Percentiles rank a stretch among this genome's conserved stretches.
phyloP scores from a whole-genome alignment of 2,329 filamentous ascomycete species.

The Oidium heveae region DNA sequence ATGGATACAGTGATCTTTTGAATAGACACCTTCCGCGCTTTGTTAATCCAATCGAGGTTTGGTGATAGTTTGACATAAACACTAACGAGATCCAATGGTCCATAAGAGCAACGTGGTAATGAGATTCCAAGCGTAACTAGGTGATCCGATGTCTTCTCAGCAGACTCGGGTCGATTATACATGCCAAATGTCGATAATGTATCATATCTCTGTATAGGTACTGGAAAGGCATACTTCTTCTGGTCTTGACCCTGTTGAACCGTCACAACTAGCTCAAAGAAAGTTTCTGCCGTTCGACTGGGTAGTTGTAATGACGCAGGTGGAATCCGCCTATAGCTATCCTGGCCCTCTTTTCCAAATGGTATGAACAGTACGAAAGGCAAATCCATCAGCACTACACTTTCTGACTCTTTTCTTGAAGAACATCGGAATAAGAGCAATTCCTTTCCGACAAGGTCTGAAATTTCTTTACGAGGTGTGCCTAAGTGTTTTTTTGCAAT shows the following conservation, averaged over 20 bases:
- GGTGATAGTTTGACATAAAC: conserved; percentile 88
- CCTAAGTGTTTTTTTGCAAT: conserved; percentile 78
- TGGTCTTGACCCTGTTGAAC: conserved; percentile 81
- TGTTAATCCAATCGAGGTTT: conserved; percentile 74
- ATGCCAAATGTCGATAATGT: conserved; percentile 96
- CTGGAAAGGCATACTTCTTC: conserved; percentile 74
- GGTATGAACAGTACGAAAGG: conserved; percentile 96
- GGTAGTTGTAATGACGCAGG: conserved; percentile 78
- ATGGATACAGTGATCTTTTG: conserved; percentile 83
- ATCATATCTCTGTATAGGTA: conserved; percentile 81
- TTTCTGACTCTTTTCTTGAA: conserved; percentile 62
- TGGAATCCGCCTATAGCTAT: conserved; percentile 70
- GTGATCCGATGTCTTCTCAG: conserved; percentile 67
- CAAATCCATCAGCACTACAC: conserved; percentile 82
- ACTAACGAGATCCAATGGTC: conserved; percentile 78
- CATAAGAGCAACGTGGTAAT: conserved; percentile 86
- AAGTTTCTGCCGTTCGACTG: conserved; percentile 87
- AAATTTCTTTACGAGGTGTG: conserved; percentile 70
- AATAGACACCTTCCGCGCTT: conserved; percentile 78
- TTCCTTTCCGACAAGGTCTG: conserved; percentile 87
- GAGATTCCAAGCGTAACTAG: conserved; percentile 80
- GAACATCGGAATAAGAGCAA: conserved; percentile 74
- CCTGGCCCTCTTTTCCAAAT: conserved; percentile 73
- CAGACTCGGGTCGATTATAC: conserved; percentile 90
- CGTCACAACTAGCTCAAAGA: conserved; percentile 85